Percentiles rank a stretch among this genome's conserved stretches.
phyloP scores from a whole-genome alignment of 352 stramenopile species.

The Pythium dissimile region DNA sequence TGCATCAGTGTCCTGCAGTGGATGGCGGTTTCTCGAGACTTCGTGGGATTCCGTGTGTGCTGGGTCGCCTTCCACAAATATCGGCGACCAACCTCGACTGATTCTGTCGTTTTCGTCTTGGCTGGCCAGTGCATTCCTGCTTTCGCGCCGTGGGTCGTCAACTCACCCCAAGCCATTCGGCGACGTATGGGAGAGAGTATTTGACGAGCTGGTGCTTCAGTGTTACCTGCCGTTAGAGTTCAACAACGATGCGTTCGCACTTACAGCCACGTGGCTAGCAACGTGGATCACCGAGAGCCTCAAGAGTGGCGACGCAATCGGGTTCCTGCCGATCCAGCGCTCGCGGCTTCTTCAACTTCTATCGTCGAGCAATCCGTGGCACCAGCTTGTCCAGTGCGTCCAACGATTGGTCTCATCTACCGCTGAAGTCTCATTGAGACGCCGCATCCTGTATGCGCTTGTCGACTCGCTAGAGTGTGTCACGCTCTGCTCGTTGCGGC shows the following conservation, averaged over 20 bases:
- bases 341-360: conserved; percentile 35
- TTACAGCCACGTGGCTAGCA: conserved; percentile 41
- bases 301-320: background rate
- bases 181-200: conserved; percentile 9
- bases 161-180: too few relatives aligned
- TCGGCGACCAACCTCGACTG: background rate
- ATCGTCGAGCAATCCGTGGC: conserved; percentile 1
- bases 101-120: conserved; percentile 22
- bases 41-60: background rate
- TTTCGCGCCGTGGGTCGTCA: background rate
- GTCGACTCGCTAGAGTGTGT: conserved; percentile 3
- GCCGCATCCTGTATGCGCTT: conserved; percentile 5
- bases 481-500: background rate
- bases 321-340: conserved; percentile 1
- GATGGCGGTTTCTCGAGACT: background rate
- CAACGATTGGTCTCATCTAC: background rate
- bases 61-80: background rate
- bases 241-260: conserved; percentile 14
- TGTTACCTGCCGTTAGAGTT: conserved; percentile 71
- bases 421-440: background rate
- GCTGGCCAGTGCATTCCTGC: conserved; percentile 1
- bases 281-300: conserved; percentile 41
- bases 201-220: conserved; percentile 11
- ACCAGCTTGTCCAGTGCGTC: conserved; percentile 2
- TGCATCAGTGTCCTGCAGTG: too few relatives aligned